Evolutionary conservation across 768 basidiomycete genomes (phyloP).

Genomic region (Hygrocybe punicea): DNA sequence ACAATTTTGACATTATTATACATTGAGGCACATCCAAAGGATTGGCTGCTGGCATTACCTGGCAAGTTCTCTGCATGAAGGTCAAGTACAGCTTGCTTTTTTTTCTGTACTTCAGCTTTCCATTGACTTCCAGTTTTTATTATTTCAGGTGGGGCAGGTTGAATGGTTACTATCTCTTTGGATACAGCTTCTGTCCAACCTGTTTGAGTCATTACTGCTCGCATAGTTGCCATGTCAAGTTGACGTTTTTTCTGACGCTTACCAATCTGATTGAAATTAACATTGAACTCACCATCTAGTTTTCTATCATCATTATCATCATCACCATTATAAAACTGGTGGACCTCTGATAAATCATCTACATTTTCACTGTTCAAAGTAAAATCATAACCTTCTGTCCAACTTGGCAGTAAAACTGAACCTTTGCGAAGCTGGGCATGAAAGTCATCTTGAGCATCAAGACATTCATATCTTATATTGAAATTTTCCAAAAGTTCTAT

Average conservation of each 20-base stretch:
- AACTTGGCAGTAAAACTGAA: too few relatives aligned
- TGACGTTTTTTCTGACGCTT: not conserved
- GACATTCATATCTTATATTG: constrained; percentile 37
- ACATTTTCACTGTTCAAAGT: too few relatives aligned
- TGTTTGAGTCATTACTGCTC: not conserved
- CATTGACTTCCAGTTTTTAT: constrained; percentile 7
- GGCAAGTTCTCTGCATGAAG: not conserved
- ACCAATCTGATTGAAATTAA: not conserved
- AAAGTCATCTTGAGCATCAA: constrained; percentile 23
- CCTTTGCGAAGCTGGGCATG: not conserved
- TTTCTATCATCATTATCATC: not conserved
- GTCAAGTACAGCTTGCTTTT: constrained; percentile 7
- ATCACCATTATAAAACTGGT: too few relatives aligned
- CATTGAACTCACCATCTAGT: not conserved
- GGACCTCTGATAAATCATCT: too few relatives aligned
- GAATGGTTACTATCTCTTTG: too few relatives aligned
- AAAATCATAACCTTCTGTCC: too few relatives aligned
- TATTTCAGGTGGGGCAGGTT: not conserved
- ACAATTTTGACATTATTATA: constrained; percentile 18
- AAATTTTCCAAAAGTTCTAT: constrained; percentile 26
- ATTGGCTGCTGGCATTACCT: not conserved
- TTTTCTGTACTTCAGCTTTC: constrained; percentile 6
- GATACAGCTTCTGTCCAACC: not conserved
- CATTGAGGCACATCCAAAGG: not conserved
- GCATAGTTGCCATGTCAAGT: not conserved